These are phyloP conservation scores for Keqinozyma sinolaborantium DNA, from an alignment of 1,139 yeast species.

Conservation along the genomic window DNA sequence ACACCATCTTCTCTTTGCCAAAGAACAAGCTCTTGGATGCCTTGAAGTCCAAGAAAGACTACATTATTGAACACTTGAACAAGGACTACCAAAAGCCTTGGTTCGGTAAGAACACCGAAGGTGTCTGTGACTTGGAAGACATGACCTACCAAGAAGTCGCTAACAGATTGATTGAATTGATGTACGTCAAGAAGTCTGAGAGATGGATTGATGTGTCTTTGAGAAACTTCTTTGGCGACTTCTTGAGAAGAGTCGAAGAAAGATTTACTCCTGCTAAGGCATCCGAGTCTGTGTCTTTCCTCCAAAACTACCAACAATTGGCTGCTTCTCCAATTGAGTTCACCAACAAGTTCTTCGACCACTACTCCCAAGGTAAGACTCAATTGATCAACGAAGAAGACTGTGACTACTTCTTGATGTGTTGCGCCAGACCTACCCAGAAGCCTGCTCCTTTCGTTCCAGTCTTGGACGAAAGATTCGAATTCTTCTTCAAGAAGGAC, in stretches of 20 bases:
- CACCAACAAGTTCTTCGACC: slow-evolving; percentile 55
- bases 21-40: slow-evolving; percentile 85
- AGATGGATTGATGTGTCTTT: slow-evolving; percentile 89
- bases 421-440: slow-evolving; percentile 81
- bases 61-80: slow-evolving; percentile 80
- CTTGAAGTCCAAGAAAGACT: slow-evolving; percentile 76
- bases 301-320: slow-evolving; percentile 71
- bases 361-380: slow-evolving; percentile 68
- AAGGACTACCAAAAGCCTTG: slow-evolving; percentile 97
- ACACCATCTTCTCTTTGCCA: slow-evolving; percentile 86
- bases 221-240: slow-evolving; percentile 84
- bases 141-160: slow-evolving; percentile 96
- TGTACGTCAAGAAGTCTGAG: slow-evolving; percentile 74
- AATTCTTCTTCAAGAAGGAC: slow-evolving; percentile 96
- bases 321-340: slow-evolving; percentile 58
- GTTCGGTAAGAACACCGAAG: slow-evolving; percentile 78
- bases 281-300: slow-evolving; percentile 53
- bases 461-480: slow-evolving; percentile 88
- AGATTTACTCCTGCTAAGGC: slow-evolving; percentile 61
- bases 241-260: slow-evolving; percentile 92
- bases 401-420: slow-evolving; percentile 84
- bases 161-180: slow-evolving; percentile 79
- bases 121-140: slow-evolving; percentile 88
- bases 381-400: slow-evolving; percentile 95
- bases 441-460: slow-evolving; percentile 99